Evolutionary conservation across 1,139 yeast species (phyloP), one percentile per base, ranked within the genome.

Genomic region (Blastobotrys proliferans): DNA sequence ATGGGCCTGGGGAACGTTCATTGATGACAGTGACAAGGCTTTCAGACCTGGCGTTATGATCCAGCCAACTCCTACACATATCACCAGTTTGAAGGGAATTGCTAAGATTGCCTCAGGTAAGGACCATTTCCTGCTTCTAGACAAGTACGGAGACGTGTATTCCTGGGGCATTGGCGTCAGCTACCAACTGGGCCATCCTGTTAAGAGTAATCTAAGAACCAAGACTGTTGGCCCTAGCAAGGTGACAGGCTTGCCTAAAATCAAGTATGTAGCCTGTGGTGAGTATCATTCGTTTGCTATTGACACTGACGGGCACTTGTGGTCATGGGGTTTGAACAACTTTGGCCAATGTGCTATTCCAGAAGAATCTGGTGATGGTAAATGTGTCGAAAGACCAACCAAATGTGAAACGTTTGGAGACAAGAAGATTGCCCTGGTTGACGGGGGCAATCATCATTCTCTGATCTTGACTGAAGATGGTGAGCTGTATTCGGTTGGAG

Each of bases 111-210:
- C 94, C 2, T 79, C 83, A 1, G 99, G 99, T 36, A 90, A 90
- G 61, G 97, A 92, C 62, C 98, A 92, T 60, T 63, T 92, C 36
- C 63, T 92, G 38, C 94, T 94, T 16, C 70, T 94, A 38, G 95
- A 90, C 60, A 70, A 77, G 20, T 81, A 78, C 57, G 98, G 98
- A 43, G 74, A 81, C 46, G 97, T 90, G 1, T 87, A 76, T 58
- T 90, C 97, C 0, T 94, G 98, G 98, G 99, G 98, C 52, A 86
- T 87, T 61, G 96, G 97, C 14, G 95, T 88, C 56, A 95, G 86
- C 57, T 81, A 72, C 64, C 98, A 92, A 68, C 72, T 92, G 49
- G 98, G 97, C 14, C 77, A 95, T 59, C 53, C 51, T 29, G 63
- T 63, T 37, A 53, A 58, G 40, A 41, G 58, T 19, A 48, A 58